phyloP scores from a whole-genome alignment of 192 early-diverging fungal species.

The Coemansia sp. region DNA sequence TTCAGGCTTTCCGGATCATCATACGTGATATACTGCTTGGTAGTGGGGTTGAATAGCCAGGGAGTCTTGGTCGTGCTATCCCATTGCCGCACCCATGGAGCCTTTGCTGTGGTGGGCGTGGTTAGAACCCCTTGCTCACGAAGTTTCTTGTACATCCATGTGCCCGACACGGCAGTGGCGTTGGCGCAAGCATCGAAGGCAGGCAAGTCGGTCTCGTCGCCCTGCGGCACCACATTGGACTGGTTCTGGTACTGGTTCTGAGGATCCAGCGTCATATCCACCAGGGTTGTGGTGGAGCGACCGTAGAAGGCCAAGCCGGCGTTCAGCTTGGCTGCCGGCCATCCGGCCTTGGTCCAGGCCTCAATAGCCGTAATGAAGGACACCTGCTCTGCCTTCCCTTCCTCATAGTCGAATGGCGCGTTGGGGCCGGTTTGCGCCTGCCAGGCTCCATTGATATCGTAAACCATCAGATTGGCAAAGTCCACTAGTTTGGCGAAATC shows the following conservation, averaged over 20 bases:
- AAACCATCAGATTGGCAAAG: slow-evolving; percentile 69
- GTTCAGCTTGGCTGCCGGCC: slow-evolving; percentile 59
- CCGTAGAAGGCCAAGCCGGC: slow-evolving; percentile 66
- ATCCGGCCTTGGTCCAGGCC: slow-evolving; percentile 56
- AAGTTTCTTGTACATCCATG: slow-evolving; percentile 66
- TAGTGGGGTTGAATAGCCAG: slow-evolving; percentile 55
- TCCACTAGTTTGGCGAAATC: slow-evolving; percentile 62
- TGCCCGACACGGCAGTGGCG: slow-evolving; percentile 56
- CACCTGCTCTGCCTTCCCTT: slow-evolving; percentile 25
- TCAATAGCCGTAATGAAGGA: slow-evolving; percentile 54
- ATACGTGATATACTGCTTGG: slow-evolving; percentile 70
- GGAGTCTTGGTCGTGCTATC: slow-evolving; percentile 60
- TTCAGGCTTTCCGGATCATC: slow-evolving; percentile 69
- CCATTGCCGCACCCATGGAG: slow-evolving; percentile 64
- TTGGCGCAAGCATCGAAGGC: slow-evolving; percentile 53
- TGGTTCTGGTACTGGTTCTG: slow-evolving; percentile 52
- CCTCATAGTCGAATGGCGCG: slow-evolving; percentile 55
- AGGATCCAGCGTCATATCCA: slow-evolving; percentile 54
- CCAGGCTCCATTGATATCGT: slow-evolving; percentile 63
- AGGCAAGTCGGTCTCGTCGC: slow-evolving; percentile 55
- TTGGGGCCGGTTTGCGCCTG: slow-evolving; percentile 58
- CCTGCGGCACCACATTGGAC: slow-evolving; percentile 38
- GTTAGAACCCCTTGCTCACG: slow-evolving; percentile 56
- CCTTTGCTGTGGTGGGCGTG: slow-evolving; percentile 48
- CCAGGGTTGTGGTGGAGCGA: slow-evolving; percentile 40